Base-by-base conservation (phyloP, 768 basidiomycete species). In the Tephrocybe rancida region DNA sequence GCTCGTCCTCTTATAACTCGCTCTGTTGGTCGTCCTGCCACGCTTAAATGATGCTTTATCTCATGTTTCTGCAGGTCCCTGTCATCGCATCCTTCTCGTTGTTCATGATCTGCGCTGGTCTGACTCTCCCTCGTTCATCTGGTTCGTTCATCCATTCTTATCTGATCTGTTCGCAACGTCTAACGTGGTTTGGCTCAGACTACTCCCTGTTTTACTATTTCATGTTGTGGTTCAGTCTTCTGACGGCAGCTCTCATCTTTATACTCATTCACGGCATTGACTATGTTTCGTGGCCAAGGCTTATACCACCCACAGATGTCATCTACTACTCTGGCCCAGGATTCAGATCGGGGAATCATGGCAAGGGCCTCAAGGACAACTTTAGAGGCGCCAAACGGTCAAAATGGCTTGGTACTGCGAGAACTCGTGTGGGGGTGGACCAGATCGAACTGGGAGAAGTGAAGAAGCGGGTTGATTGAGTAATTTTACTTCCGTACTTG, bases 281-380 rank as follows among this genome's bases (percentile, higher is more conserved):
- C 56, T 99, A 97, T 66, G 96, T 99, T 50, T 83, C 90, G 14
- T 98, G 95, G 92, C 97, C 97, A 11, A 83, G 88, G 10, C 79
- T 99, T 50, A 82, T 90, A 58, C 89, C 92, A 0, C 85, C 87
- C 3, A 87, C 94, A 42, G 90, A 93, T 52, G 76, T 87, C 47
- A 87, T 98, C 51, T 85, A 90, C 64, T 99, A 98, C 69, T 78
- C 80, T 44, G 97, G 97, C 14, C 89, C 93, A 29, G 95, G 95
- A 4, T 93, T 81, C 75, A 86, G 90, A 30, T 88, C 91, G 4
- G 83, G 75, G 4, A 77, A 83, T 50, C 77, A 89, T 54, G 94
- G 95, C 18, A 90, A 85, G 66, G 94, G 94, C 1, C 64, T 92
- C 35, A 54, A 61, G 7, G 62, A 62, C 46, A 59, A 62, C 32